Percentiles rank a stretch among this genome's conserved stretches.
These are phyloP conservation scores for Lachnellula occidentalis DNA, from an alignment of 2,329 filamentous ascomycete species.

Conservation along the genomic window DNA sequence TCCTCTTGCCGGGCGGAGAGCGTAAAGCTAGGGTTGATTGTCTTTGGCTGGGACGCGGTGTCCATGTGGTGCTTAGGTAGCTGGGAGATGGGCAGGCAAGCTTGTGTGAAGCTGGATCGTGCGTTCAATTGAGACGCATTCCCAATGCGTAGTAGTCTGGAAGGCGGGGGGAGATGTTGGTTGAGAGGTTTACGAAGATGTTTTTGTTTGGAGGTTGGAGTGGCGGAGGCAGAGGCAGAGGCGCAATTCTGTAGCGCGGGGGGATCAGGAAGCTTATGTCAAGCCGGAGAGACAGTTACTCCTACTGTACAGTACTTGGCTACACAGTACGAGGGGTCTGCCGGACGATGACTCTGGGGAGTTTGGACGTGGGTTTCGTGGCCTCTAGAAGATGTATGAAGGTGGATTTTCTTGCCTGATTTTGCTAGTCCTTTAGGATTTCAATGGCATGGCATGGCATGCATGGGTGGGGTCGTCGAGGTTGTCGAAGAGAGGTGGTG, in stretches of 20 bases:
- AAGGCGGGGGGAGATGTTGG: not conserved
- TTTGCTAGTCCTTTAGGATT: not conserved
- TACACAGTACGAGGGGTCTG: too few relatives aligned
- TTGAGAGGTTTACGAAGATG: not conserved
- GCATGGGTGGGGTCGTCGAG: too few relatives aligned
- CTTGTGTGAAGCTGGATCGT: not conserved
- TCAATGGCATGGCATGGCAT: too few relatives aligned
- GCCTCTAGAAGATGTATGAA: not conserved
- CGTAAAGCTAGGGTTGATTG: constrained; percentile 52
- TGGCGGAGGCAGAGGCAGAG: not conserved
- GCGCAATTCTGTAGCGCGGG: not conserved
- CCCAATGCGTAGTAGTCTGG: not conserved
- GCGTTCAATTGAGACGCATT: constrained; percentile 4
- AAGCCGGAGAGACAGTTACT: too few relatives aligned
- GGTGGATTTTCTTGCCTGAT: not conserved
- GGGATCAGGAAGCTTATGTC: not conserved
- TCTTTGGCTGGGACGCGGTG: constrained; percentile 12
- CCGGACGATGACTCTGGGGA: too few relatives aligned
- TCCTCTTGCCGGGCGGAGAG: constrained; percentile 73
- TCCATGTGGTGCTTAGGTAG: constrained; percentile 19
- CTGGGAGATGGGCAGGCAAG: not conserved
- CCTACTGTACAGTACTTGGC: too few relatives aligned
- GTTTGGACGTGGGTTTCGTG: too few relatives aligned
- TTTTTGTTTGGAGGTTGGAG: not conserved
- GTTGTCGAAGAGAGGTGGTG: too few relatives aligned